Conservation (phyloP, 345 rosid genomes). For the Eucalyptus curtisii region DNA sequence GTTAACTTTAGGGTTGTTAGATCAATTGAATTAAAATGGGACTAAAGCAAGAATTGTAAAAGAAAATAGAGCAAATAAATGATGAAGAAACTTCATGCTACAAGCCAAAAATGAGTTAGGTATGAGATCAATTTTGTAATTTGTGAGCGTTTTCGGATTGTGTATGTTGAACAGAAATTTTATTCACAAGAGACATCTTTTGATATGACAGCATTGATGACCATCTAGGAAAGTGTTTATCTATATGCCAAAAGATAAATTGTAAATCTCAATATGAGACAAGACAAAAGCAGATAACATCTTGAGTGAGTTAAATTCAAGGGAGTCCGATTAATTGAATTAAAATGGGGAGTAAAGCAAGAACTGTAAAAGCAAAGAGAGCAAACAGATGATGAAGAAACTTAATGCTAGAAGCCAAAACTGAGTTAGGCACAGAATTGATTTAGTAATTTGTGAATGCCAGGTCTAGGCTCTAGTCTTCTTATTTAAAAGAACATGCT, state of each 20-base stretch:
- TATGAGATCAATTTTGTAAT: neutral
- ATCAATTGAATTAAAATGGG: neutral
- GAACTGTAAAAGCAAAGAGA: neutral
- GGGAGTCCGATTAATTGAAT: neutral
- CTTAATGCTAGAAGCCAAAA: neutral
- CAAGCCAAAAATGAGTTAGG: neutral
- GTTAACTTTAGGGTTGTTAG: neutral
- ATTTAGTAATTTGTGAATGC: neutral
- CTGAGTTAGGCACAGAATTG: neutral
- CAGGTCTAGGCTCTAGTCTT: neutral
- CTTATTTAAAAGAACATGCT: neutral
- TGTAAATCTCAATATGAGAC: fast-evolving
- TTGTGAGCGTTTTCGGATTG: neutral
- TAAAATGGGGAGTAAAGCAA: neutral
- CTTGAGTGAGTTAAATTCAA: neutral
- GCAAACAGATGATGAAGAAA: neutral
- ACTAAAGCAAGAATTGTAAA: neutral
- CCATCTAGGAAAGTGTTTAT: neutral
- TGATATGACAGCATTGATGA: neutral
- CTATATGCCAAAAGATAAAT: fast-evolving
- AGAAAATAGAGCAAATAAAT: neutral
- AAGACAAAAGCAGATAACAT: neutral
- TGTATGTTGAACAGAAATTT: neutral
- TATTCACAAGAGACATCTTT: no score
- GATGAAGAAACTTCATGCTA: neutral